Evolutionary conservation across 495 filamentous ascomycete genomes (phyloP), one percentile per base, ranked within the genome.

Genomic region (Neurospora intermedia): DNA sequence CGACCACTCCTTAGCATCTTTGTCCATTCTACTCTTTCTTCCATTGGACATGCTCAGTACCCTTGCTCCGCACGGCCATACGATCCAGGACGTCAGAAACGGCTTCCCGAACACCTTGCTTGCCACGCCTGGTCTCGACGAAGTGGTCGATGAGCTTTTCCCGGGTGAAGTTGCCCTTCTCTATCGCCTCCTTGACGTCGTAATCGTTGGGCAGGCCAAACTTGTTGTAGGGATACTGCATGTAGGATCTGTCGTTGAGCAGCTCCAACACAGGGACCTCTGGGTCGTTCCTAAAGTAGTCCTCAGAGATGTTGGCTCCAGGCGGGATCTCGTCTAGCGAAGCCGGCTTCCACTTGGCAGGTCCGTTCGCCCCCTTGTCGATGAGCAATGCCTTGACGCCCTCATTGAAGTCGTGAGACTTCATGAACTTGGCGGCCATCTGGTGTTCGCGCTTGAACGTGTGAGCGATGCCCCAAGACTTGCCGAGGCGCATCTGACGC

Each of bases 361-460:
- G 54, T 15, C 54, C 27, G 48, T 59, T 59, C 38, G 82, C 82
- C 70, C 84, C 80, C 82, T 93, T 92, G 42, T 87, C 84, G 75
- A 94, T 86, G 35, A 98, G 85, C 31, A 88, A 85, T 38, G 93
- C 90, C 71, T 87, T 88, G 59, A 98, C 94, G 46, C 96, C 96
- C 80, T 93, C 90, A 66, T 88, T 87, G 81, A 98, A 99, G 80
- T 99, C 96, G 6, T 89, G 91, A 77, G 93, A 89, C 42, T 82
- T 79, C 95, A 98, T 97, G 85, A 98, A 98, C 70, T 87, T 86
- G 48, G 85, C 78, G 5, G 96, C 93, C 43, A 98, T 90, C 74
- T 88, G 84, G 81, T 94, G 85, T 83, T 99, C 96, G 43, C 89
- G 88, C 78, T 89, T 84, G 86, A 98, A 98, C 1, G 96, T 89